Conservation (phyloP, 148 eudicot genomes). For the Rheum nobile region DNA sequence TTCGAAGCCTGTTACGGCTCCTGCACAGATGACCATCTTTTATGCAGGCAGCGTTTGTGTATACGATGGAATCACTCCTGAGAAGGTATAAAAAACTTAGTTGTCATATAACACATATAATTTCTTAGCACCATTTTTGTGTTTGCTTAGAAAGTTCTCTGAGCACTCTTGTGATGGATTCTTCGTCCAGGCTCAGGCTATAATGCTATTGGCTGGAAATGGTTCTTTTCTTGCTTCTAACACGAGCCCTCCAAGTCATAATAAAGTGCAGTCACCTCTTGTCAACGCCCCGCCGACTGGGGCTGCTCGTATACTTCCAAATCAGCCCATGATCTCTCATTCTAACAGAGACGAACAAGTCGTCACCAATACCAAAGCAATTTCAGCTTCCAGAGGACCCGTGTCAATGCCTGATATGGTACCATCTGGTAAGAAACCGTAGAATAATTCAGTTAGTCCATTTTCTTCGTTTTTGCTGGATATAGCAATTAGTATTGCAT, state of each 20-base stretch:
- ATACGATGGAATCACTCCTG: constrained; percentile 40
- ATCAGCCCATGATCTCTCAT: neutral
- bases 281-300: neutral
- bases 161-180: neutral
- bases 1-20: constrained; percentile 22
- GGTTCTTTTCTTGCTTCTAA: constrained; percentile 11
- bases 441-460: neutral
- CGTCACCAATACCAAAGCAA: constrained; percentile 13
- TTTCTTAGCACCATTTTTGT: neutral
- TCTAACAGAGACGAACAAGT: constrained; percentile 20
- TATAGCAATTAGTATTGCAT: neutral
- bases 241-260: constrained; percentile 18
- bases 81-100: constrained; percentile 33
- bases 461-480: too few species aligned
- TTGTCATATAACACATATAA: neutral
- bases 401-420: constrained; percentile 21
- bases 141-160: neutral
- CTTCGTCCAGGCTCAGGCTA: constrained; percentile 47
- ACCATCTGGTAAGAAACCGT: constrained; percentile 28
- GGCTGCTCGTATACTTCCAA: too few species aligned
- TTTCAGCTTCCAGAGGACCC: constrained; percentile 21
- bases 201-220: constrained; percentile 53
- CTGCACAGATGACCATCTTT: constrained; percentile 52
- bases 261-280: constrained; percentile 20
- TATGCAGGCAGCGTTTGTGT: constrained; percentile 45